A percentile compares a stretch with the other conserved stretches of the same genome.
Conservation (phyloP, 2,329 filamentous ascomycete genomes). For the Sporothrix pallida region DNA sequence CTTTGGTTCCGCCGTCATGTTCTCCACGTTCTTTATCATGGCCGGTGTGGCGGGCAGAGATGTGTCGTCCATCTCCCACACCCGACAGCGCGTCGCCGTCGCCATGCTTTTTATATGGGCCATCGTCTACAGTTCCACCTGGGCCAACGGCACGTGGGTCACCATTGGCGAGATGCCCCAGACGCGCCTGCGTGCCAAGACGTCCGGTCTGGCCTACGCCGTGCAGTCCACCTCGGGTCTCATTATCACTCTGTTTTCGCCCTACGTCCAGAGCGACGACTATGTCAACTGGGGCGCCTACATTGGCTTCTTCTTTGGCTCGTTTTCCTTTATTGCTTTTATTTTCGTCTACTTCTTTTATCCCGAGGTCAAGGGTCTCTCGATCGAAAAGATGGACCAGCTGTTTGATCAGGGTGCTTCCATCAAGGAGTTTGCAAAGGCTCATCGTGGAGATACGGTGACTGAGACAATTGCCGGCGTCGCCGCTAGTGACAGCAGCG, state of each 20-base stretch:
- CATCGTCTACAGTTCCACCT: constrained; percentile 29
- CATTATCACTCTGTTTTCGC: constrained; percentile 22
- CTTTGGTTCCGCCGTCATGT: constrained; percentile 27
- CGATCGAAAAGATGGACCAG: constrained; percentile 15
- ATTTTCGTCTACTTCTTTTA: constrained; percentile 28
- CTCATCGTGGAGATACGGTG: neutral
- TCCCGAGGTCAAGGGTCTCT: constrained; percentile 27
- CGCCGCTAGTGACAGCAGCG: neutral
- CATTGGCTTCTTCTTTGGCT: constrained; percentile 29
- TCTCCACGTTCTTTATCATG: constrained; percentile 29
- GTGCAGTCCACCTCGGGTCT: constrained; percentile 16
- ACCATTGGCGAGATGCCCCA: constrained; percentile 30
- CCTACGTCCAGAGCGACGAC: constrained; percentile 26
- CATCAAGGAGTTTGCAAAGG: constrained; percentile 1
- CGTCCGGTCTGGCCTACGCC: constrained; percentile 26
- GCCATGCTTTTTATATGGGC: constrained; percentile 31
- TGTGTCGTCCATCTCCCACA: neutral
- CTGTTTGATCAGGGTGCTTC: constrained; percentile 1
- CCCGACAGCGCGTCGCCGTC: constrained; percentile 23
- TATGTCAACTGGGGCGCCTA: constrained; percentile 31
- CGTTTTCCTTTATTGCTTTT: constrained; percentile 21
- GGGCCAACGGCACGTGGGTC: constrained; percentile 24
- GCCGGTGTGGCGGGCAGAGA: constrained; percentile 22
- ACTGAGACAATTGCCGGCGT: neutral
- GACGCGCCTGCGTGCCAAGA: constrained; percentile 30